Conservation (phyloP, 2,329 filamentous ascomycete genomes). For the Colletotrichum sidae region DNA sequence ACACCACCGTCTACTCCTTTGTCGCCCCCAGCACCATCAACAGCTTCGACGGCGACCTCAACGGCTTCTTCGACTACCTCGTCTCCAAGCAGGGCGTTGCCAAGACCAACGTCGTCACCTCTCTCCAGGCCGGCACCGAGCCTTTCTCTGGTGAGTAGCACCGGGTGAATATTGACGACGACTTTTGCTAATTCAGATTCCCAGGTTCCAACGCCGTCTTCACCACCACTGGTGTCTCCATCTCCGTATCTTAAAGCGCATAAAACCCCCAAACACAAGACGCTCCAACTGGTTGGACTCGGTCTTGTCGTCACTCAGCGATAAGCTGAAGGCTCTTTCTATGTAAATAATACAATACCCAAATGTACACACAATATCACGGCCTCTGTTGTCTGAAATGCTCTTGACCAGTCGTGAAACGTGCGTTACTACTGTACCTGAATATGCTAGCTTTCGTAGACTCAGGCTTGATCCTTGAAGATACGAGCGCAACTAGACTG, state of each 20-base stretch:
- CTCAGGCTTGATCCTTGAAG: too few relatives aligned
- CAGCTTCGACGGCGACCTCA: slow-evolving; percentile 66
- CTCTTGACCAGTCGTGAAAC: too few relatives aligned
- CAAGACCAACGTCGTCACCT: slow-evolving; percentile 63
- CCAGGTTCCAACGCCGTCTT: slow-evolving; percentile 51
- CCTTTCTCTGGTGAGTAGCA: slow-evolving; percentile 58
- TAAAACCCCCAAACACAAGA: too few relatives aligned
- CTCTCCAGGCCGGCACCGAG: slow-evolving; percentile 67
- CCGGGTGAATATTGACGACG: not conserved
- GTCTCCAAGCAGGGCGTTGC: slow-evolving; percentile 57
- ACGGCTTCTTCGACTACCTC: slow-evolving; percentile 67
- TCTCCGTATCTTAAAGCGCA: slow-evolving; percentile 7
- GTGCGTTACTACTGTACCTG: too few relatives aligned
- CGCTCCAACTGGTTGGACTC: too few relatives aligned
- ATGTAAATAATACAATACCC: too few relatives aligned
- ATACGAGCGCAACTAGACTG: too few relatives aligned
- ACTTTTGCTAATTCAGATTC: not conserved
- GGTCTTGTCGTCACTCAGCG: too few relatives aligned
- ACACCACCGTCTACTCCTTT: slow-evolving; percentile 69
- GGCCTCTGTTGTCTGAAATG: too few relatives aligned
- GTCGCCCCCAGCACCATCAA: slow-evolving; percentile 51
- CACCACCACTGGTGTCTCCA: slow-evolving; percentile 34
- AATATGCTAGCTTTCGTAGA: too few relatives aligned
- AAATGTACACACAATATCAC: too few relatives aligned
- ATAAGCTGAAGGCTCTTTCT: too few relatives aligned